Conservation (phyloP, 306 rosid genomes). For the Cyamopsis tetragonoloba region DNA sequence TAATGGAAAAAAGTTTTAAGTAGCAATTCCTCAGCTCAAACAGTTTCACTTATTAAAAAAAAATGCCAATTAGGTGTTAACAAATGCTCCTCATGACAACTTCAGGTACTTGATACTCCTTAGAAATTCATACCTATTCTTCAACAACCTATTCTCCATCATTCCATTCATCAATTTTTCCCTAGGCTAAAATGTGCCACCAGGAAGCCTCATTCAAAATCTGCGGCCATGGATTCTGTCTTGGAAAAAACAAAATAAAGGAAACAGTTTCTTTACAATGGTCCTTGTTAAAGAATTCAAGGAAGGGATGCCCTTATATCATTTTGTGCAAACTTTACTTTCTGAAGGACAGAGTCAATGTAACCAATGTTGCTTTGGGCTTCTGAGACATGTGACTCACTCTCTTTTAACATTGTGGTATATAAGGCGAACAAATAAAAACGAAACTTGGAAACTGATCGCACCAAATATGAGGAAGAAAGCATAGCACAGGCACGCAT, state of each 20-base stretch:
- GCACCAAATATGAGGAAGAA: constrained; percentile 77
- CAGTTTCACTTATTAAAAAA: too few species aligned
- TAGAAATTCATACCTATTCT: background rate
- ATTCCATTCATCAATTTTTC: constrained; percentile 6
- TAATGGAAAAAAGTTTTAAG: too few species aligned
- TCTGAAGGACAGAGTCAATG: background rate
- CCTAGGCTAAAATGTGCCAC: background rate
- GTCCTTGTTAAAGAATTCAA: constrained; percentile 19
- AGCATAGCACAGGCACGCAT: constrained; percentile 72
- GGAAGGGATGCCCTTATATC: background rate
- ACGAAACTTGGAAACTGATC: constrained; percentile 62
- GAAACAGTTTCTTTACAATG: constrained; percentile 9
- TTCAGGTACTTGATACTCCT: background rate
- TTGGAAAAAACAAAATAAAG: background rate
- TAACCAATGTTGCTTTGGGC: constrained; percentile 8
- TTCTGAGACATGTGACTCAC: constrained; percentile 34
- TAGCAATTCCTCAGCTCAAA: too few species aligned
- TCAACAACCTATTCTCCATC: background rate
- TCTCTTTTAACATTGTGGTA: constrained; percentile 72
- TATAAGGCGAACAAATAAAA: constrained; percentile 62
- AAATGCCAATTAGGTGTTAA: too few species aligned
- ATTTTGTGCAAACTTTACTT: constrained; percentile 10
- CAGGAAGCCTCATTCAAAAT: constrained; percentile 18
- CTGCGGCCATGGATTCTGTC: constrained; percentile 10
- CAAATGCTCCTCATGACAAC: background rate